Base-by-base conservation (phyloP, 257 asterid genomes). In the Coffea eugenioides region DNA sequence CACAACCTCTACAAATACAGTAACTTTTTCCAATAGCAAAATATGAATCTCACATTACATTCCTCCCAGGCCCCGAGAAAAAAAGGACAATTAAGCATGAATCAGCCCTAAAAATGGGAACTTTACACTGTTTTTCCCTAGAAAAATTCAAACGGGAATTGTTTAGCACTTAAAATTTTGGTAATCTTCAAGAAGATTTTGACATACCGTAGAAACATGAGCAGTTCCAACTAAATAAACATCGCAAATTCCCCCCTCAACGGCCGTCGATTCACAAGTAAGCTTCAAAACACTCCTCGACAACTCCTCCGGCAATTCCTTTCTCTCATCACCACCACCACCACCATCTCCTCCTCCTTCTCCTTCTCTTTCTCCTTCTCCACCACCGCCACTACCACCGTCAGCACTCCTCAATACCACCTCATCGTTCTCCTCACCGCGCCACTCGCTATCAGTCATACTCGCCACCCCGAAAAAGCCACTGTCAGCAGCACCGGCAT, bases 191-290 rank as follows among this genome's bases (percentile, higher is more conserved):
- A 56, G 14, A 4, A 18, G 0, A 56, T 56, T 77, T 27, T 23
- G 21, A 4, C 77, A 48, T 81, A 95, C 98, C 93, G 85, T 65
- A 59, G 98, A 93, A 80, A 93, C 98, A 79, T 95, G 98, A 46
- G 97, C 97, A 4, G 98, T 95, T 46, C 99, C 98, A 54, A 93
- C 92, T 82, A 95, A 69, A 86, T 92, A 92, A 54, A 95, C 96
- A 81, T 95, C 96, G 80, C 98, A 93, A 76, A 88, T 79, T 76
- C 96, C 98, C 34, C 95, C 94, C 0, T 88, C 94, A 1, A 92
- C 94, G 11, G 91, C 97, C 23, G 90, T 6, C 64, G 98, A 91
- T 11, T 92, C 97, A 77, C 99, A 93, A 15, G 88, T 89, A 65
- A 95, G 91, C 78, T 76, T 88, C 83, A 91, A 80, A 79, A 82